These are phyloP conservation scores for Colletotrichum orbiculare DNA, from an alignment of 2,329 filamentous ascomycete species.

Conservation along the genomic window DNA sequence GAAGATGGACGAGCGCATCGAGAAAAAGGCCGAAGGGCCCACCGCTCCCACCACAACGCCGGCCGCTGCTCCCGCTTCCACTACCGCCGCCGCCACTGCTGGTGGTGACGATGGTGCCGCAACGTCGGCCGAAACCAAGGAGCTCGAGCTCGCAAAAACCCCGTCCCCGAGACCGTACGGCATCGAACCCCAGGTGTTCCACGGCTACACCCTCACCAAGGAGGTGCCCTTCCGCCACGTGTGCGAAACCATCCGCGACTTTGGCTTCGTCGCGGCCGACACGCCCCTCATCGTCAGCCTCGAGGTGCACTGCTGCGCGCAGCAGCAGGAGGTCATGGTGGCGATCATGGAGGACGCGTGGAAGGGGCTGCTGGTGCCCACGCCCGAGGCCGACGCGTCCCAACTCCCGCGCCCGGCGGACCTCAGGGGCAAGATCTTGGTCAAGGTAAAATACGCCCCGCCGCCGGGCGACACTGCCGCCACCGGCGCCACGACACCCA, in stretches of 20 bases:
- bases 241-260: slow-evolving; percentile 81
- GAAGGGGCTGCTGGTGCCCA: slow-evolving; percentile 76
- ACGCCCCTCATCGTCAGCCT: slow-evolving; percentile 93
- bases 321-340: slow-evolving; percentile 92
- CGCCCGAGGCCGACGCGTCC: slow-evolving; percentile 57
- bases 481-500: too few relatives aligned
- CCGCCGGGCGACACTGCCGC: slow-evolving; percentile 48
- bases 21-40: slow-evolving; percentile 36
- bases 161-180: slow-evolving; percentile 43
- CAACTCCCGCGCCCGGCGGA: slow-evolving; percentile 75
- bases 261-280: slow-evolving; percentile 79
- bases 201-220: slow-evolving; percentile 91
- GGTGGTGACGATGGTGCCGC: too few relatives aligned
- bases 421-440: slow-evolving; percentile 81
- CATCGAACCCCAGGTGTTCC: slow-evolving; percentile 81
- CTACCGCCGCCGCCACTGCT: too few relatives aligned
- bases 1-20: slow-evolving; percentile 50
- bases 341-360: slow-evolving; percentile 90
- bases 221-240: slow-evolving; percentile 89
- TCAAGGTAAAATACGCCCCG: slow-evolving; percentile 81
- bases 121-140: background rate
- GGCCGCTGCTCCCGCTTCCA: background rate
- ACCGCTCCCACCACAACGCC: background rate
- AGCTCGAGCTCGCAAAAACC: slow-evolving; percentile 26
- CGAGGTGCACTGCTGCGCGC: slow-evolving; percentile 84